Conservation (phyloP, 352 stramenopile genomes). For the Pythium insidiosum region DNA sequence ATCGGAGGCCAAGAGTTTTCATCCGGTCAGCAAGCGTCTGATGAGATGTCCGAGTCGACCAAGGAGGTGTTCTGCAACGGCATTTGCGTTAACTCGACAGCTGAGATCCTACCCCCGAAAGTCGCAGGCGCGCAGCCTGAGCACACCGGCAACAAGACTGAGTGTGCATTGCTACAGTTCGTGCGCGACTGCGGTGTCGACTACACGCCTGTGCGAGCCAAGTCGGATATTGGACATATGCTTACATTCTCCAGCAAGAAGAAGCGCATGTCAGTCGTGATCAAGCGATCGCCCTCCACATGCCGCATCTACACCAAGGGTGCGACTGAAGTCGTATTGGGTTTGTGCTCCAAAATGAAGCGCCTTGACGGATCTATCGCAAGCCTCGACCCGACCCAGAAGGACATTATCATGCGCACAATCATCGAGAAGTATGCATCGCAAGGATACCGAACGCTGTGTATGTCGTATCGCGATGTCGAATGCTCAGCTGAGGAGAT, state of each 20-base stretch:
- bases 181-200: slow-evolving; percentile 63
- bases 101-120: slow-evolving; percentile 56
- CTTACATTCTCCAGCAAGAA: slow-evolving; percentile 80
- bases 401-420: slow-evolving; percentile 47
- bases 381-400: slow-evolving; percentile 35
- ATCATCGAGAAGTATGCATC: slow-evolving; percentile 80
- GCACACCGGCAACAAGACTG: slow-evolving; percentile 79
- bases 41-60: slow-evolving; percentile 52
- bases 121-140: slow-evolving; percentile 40
- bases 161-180: slow-evolving; percentile 69
- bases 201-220: slow-evolving; percentile 36
- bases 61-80: slow-evolving; percentile 65
- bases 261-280: slow-evolving; percentile 77
- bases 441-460: slow-evolving; percentile 78
- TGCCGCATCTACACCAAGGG: slow-evolving; percentile 76
- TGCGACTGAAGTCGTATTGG: slow-evolving; percentile 65
- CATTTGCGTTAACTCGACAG: slow-evolving; percentile 67
- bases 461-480: slow-evolving; percentile 80
- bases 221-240: slow-evolving; percentile 61
- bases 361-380: slow-evolving; percentile 50
- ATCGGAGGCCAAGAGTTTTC: slow-evolving; percentile 55
- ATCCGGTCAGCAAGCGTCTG: slow-evolving; percentile 28
- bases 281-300: slow-evolving; percentile 29
- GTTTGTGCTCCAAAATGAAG: slow-evolving; percentile 61
- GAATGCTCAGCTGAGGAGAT: slow-evolving; percentile 51